phyloP scores from a whole-genome alignment of 768 basidiomycete genomes.

The Hericium alpestre region DNA sequence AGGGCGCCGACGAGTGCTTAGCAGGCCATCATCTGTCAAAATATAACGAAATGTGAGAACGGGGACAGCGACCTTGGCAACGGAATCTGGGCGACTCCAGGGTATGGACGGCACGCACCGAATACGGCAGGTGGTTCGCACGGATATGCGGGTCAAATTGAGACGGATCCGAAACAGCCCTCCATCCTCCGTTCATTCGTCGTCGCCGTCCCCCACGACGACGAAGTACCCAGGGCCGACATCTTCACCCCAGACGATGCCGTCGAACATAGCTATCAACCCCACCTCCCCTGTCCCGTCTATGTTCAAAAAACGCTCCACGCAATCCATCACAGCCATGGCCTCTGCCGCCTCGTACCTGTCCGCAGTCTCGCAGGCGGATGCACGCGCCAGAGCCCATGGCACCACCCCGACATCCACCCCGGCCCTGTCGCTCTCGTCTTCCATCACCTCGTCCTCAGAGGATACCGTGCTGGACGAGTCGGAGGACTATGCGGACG shows the following conservation, averaged over 20 bases:
- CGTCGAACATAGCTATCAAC: constrained; percentile 13
- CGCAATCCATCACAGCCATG: constrained; percentile 27
- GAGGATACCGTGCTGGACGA: constrained; percentile 59
- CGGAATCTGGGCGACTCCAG: neutral
- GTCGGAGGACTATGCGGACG: constrained; percentile 32
- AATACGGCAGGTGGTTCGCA: neutral
- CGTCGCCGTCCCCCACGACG: neutral
- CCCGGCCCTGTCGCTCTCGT: constrained; percentile 65
- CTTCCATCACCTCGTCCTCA: constrained; percentile 57
- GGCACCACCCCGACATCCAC: constrained; percentile 46
- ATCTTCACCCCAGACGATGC: constrained; percentile 4
- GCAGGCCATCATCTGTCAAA: no score
- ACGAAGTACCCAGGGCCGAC: neutral
- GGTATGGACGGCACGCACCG: no score
- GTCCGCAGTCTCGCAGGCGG: constrained; percentile 51
- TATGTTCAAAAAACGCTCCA: constrained; percentile 38
- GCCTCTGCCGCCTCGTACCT: constrained; percentile 50
- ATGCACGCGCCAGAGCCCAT: constrained; percentile 51
- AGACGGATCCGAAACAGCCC: neutral
- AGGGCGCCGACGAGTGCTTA: no score
- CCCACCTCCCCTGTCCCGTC: constrained; percentile 32
- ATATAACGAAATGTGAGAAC: neutral
- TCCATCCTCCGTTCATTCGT: neutral
- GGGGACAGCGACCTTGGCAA: neutral
- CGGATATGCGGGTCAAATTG: neutral